phyloP scores from a whole-genome alignment of 495 filamentous ascomycete genomes.

The Bombardia bombarda region DNA sequence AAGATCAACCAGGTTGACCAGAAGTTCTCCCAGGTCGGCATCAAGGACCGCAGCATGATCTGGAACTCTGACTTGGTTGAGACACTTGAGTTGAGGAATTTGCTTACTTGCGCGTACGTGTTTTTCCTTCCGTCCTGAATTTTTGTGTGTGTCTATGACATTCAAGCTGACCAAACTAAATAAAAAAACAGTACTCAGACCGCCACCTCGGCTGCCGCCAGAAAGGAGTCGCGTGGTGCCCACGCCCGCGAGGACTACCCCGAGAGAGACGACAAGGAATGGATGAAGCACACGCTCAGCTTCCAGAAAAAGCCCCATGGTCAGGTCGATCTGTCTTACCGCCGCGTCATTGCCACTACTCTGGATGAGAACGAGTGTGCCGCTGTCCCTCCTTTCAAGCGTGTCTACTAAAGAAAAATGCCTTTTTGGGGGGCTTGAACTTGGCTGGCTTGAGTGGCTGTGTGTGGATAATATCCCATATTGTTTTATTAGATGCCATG shows the following conservation, averaged over 20 bases:
- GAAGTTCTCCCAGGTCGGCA: slow-evolving; percentile 72
- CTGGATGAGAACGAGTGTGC: slow-evolving; percentile 87
- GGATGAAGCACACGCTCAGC: slow-evolving; percentile 97
- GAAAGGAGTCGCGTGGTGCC: slow-evolving; percentile 90
- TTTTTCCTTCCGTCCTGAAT: neutral
- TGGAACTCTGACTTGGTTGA: slow-evolving; percentile 98
- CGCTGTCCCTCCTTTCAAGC: slow-evolving; percentile 80
- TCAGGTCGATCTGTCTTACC: slow-evolving; percentile 68
- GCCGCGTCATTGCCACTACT: slow-evolving; percentile 66
- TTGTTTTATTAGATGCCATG: too few relatives aligned
- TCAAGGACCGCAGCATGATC: slow-evolving; percentile 98
- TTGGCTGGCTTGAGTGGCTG: too few relatives aligned
- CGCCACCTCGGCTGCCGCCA: slow-evolving; percentile 71
- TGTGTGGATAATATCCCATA: too few relatives aligned
- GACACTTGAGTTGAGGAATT: slow-evolving; percentile 86
- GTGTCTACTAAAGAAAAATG: slow-evolving; percentile 54
- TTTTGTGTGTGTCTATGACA: neutral
- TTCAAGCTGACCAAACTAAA: slow-evolving; percentile 11
- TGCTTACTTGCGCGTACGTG: slow-evolving; percentile 88
- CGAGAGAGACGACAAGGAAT: slow-evolving; percentile 84
- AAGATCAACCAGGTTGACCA: slow-evolving; percentile 75
- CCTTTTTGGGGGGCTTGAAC: neutral
- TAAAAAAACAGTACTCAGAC: slow-evolving; percentile 58
- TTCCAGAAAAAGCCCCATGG: slow-evolving; percentile 88
- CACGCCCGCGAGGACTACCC: slow-evolving; percentile 95